phyloP scores from a whole-genome alignment of 148 eudicot genomes.

The Hydrangea macrophylla region DNA sequence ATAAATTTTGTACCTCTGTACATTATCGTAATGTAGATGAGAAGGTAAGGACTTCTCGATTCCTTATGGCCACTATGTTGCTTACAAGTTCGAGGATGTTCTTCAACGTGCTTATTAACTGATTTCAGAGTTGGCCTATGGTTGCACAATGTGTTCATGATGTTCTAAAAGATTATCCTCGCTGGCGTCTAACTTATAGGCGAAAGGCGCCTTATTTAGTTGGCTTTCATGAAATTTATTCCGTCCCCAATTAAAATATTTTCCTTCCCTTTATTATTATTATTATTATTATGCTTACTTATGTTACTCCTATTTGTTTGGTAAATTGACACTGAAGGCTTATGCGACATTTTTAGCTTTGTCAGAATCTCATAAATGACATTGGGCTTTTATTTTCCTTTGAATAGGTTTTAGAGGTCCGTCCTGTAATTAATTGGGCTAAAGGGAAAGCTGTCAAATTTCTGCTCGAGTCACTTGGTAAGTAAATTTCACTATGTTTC shows the following conservation, averaged over 20 bases:
- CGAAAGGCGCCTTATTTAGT: slow-evolving; percentile 56
- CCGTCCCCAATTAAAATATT: neutral
- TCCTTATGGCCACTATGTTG: neutral
- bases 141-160: slow-evolving; percentile 80
- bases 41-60: slow-evolving; percentile 38
- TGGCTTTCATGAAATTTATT: neutral
- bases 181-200: slow-evolving; percentile 71
- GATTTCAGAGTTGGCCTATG: slow-evolving; percentile 67
- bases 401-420: slow-evolving; percentile 88
- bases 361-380: neutral
- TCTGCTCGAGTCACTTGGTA: slow-evolving; percentile 85
- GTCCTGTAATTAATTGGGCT: too few species aligned
- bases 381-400: neutral
- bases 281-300: too few species aligned
- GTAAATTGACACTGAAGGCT: too few species aligned
- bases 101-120: neutral
- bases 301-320: too few species aligned
- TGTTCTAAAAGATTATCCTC: slow-evolving; percentile 62
- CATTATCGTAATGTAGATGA: slow-evolving; percentile 95
- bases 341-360: too few species aligned
- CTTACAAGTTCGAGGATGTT: neutral
- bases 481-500: neutral
- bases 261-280: neutral
- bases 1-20: slow-evolving; percentile 85
- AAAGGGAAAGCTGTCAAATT: slow-evolving; percentile 85